These are phyloP conservation scores for Colletotrichum acutatum DNA, from an alignment of 2,329 filamentous ascomycete species.

Conservation along the genomic window DNA sequence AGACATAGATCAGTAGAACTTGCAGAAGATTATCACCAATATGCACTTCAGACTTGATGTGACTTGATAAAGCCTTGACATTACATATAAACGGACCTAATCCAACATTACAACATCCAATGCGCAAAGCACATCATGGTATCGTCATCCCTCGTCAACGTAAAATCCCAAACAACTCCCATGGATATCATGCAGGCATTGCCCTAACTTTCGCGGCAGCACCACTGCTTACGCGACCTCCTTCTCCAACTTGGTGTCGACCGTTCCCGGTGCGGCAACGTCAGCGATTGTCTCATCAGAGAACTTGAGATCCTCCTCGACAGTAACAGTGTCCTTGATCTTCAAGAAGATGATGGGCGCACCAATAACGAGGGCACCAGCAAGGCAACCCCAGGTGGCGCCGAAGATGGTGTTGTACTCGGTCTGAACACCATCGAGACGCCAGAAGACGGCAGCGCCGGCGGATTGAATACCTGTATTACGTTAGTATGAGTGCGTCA, in stretches of 20 bases:
- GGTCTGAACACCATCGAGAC: conserved; percentile 71
- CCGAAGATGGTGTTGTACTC: conserved; percentile 80
- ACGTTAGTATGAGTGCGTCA: conserved; percentile 32
- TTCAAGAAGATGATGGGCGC: conserved; percentile 82
- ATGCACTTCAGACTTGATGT: background rate
- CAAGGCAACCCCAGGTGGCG: conserved; percentile 78
- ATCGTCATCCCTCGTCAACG: conserved; percentile 19
- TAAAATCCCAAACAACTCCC: background rate
- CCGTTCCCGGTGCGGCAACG: conserved; percentile 57
- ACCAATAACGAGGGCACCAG: conserved; percentile 79
- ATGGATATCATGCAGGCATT: conserved; percentile 10
- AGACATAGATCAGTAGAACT: background rate
- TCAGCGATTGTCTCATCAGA: conserved; percentile 85
- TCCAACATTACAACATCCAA: background rate
- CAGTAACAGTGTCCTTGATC: conserved; percentile 82
- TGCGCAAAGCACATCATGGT: background rate
- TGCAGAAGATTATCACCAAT: no score
- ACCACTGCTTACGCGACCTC: conserved; percentile 10
- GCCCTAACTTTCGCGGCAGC: no score
- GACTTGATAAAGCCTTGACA: conserved; percentile 8
- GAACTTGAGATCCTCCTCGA: conserved; percentile 87
- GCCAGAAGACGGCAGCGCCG: conserved; percentile 81
- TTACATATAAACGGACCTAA: background rate
- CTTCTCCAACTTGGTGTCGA: conserved; percentile 9
- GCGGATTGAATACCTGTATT: conserved; percentile 78